phyloP scores from a whole-genome alignment of 441 rosid species.

The Raphanus hybrid region DNA sequence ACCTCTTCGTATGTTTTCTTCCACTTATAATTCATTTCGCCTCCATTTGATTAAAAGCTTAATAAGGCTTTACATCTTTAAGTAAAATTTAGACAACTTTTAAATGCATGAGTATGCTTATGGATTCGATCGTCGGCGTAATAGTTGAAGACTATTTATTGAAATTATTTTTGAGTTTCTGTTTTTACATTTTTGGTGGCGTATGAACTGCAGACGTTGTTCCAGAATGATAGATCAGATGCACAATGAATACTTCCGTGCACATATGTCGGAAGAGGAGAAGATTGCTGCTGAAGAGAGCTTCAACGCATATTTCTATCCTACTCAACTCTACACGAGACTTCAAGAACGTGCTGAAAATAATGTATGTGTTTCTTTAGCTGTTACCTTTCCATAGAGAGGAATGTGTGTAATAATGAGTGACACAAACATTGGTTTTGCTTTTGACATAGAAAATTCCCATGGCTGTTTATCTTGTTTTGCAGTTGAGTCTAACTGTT shows the following conservation, averaged over 20 bases:
- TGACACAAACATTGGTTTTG: not conserved
- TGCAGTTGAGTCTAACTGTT: slow-evolving; percentile 14
- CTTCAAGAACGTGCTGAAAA: slow-evolving; percentile 76
- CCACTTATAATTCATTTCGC: not conserved
- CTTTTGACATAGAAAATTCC: not conserved
- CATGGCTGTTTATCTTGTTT: not conserved
- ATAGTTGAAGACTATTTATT: not conserved
- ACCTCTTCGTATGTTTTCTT: not conserved
- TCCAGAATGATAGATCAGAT: slow-evolving; percentile 85
- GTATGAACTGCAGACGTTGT: slow-evolving; percentile 45
- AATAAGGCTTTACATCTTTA: not conserved
- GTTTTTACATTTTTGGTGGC: not conserved
- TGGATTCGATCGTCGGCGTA: not conserved
- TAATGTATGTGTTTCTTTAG: slow-evolving; percentile 54
- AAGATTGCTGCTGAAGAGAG: slow-evolving; percentile 90
- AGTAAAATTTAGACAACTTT: not conserved
- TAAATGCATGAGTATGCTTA: not conserved
- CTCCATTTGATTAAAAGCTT: not conserved
- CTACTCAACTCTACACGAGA: slow-evolving; percentile 88
- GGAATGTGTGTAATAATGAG: not conserved
- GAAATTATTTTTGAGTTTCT: not conserved
- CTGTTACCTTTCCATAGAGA: not conserved
- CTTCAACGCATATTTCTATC: slow-evolving; percentile 79
- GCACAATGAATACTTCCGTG: slow-evolving; percentile 81
- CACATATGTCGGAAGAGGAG: slow-evolving; percentile 82